Base-by-base conservation (phyloP, 768 basidiomycete species). In the Udeniomyces megalosporus region DNA sequence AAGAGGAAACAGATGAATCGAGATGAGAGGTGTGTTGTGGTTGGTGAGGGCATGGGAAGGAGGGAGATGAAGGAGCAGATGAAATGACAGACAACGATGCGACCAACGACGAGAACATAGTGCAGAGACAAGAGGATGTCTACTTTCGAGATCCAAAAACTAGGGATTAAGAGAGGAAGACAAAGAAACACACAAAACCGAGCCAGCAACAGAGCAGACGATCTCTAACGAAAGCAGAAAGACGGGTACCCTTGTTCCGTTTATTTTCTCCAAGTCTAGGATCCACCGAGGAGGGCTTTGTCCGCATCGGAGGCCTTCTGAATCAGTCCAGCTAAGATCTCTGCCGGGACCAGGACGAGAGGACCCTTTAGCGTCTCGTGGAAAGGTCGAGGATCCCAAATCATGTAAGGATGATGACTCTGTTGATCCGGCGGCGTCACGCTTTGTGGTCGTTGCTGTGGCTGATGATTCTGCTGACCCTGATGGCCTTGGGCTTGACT, bases 291-390 rank as follows among this genome's bases (percentile, higher is more conserved):
- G 54, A 63, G 56, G 24, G 17, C 8, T 17, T 42, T 42, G 17
- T 42, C 38, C 10, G 38, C 38, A 8, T 42, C 38, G 38, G 56
- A 48, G 32, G 62, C 62, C 11, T 54, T 28, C 35, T 63, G 54
- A 12, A 63, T 57, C 28, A 63, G 49, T 0, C 62, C 62, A 0
- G 62, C 62, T 1, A 63, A 42, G 28, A 63, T 50, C 11, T 32
- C 45, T 15, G 55, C 55, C 7, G 62, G 62, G n/a, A 63, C 62
- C 12, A 63, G 56, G 10, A 63, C 62, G 46, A 63, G 48, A n/a
- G 62, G 62, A 10, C 38, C 57, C 8, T 38, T 32, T 14, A 46
- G 55, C 50, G 58, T 55, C 32, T 63, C 62, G 20, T 63, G 54
- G 12, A 38, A 12, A 34, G 62, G 62, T 6, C 62, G 34, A 17